Base-by-base conservation (phyloP, 2,329 filamentous ascomycete species). In the Scytalidium sp. region DNA sequence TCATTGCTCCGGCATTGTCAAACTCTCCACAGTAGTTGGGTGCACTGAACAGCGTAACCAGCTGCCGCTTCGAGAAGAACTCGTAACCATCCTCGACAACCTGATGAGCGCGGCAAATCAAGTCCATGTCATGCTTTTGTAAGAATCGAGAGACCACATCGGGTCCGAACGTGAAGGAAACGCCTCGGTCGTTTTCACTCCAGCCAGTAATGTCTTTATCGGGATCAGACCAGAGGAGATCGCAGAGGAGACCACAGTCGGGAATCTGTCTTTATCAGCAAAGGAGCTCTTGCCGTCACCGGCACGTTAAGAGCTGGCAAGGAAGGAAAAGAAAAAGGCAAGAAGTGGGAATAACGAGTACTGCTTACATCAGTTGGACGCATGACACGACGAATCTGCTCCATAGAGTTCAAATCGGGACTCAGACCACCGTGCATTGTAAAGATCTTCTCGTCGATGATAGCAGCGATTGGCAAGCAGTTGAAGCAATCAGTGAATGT, bases 401-500 rank as follows among this genome's bases (percentile, higher is more conserved):
- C 94, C 94, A 99, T 99, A 27, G 92, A 97, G 81, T 97, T 97
- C 59, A 99, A 80, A 69, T 97, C 94, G 41, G 94, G 94, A 72
- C 91, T 97, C 65, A 99, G 76, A 67, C 94, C 94, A 68, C 94
- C 94, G 75, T 99, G 94, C 93, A 99, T 97, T 67, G 92, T 97
- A 79, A 99, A 97, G 69, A 99, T 99, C 87, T 97, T 99, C 80
- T 97, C 94, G 67, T 96, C 93, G 64, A 99, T 97, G 74, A 99
- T 99, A 60, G 94, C 93, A 51, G 93, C 94, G 70, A 99, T 97
- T 43, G 93, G 93, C 67, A 97, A 75, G 75, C 91, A 97, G 80
- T 99, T 99, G 84, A 99, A 99, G 81, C 92, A 97, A 71, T 99
- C 93, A 56, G 92, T 97, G 70, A 99, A 97, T 1, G 93, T 97